Percentiles rank a stretch among this genome's conserved stretches.
Evolutionary conservation across 2,329 filamentous ascomycete species (phyloP).

Genomic region (Chaetomium sp.): DNA sequence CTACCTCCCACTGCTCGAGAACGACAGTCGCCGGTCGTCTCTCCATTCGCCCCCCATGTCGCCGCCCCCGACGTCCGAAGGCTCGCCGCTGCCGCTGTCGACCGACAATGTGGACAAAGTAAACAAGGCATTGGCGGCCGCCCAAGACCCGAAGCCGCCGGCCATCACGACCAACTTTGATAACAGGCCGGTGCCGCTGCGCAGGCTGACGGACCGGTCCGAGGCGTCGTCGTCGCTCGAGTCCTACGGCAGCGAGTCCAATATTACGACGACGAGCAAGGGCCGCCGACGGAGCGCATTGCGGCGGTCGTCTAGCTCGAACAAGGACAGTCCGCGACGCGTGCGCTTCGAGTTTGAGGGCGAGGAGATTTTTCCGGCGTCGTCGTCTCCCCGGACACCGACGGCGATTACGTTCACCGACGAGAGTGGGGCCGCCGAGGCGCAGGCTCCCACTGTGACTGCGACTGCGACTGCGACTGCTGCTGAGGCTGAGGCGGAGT

Average conservation of each 20-base stretch:
- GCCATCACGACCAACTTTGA: not conserved
- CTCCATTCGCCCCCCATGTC: slow-evolving; percentile 19
- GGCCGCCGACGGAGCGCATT: slow-evolving; percentile 42
- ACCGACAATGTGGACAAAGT: slow-evolving; percentile 15
- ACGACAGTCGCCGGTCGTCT: slow-evolving; percentile 26
- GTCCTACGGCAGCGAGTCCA: slow-evolving; percentile 47
- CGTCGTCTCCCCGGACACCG: slow-evolving; percentile 43
- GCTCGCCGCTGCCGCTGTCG: slow-evolving; percentile 11
- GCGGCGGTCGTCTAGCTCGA: slow-evolving; percentile 49
- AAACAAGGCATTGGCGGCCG: not conserved
- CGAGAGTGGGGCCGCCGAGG: not conserved
- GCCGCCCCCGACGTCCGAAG: slow-evolving; percentile 13
- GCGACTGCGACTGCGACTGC: slow-evolving; percentile 10
- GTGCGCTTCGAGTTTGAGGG: slow-evolving; percentile 58
- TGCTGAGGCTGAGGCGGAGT: slow-evolving; percentile 22
- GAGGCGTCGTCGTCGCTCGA: slow-evolving; percentile 38
- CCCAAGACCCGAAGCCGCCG: slow-evolving; percentile 8
- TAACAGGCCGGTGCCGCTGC: slow-evolving; percentile 27
- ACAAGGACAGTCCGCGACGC: slow-evolving; percentile 49
- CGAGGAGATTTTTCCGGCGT: slow-evolving; percentile 53
- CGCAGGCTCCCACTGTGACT: not conserved
- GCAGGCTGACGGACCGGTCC: slow-evolving; percentile 41
- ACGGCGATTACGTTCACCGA: not conserved
- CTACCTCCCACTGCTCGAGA: slow-evolving; percentile 56
- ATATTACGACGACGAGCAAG: slow-evolving; percentile 26